Evolutionary conservation across 2,329 filamentous ascomycete species (phyloP).

Genomic region (Xylaria sp.): DNA sequence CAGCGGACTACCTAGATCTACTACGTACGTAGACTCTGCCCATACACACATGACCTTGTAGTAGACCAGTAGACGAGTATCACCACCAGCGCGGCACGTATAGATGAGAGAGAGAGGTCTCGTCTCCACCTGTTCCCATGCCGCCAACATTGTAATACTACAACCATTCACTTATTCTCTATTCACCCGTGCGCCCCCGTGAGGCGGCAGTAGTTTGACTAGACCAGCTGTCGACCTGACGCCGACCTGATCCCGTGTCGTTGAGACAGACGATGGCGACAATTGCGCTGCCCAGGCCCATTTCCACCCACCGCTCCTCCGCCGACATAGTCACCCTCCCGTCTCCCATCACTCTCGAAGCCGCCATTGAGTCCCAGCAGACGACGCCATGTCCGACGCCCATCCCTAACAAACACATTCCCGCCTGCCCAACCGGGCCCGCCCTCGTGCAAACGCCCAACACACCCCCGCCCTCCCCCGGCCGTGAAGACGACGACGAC

Average conservation of each 20-base stretch:
- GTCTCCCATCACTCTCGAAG: slow-evolving; percentile 50
- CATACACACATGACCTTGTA: neutral
- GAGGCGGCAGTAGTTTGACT: slow-evolving; percentile 2
- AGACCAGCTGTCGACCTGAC: neutral
- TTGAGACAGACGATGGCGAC: slow-evolving; percentile 56
- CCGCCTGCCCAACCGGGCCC: slow-evolving; percentile 84
- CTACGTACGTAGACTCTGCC: slow-evolving; percentile 11
- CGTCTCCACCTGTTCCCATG: slow-evolving; percentile 11
- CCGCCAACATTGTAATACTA: slow-evolving; percentile 19
- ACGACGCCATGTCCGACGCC: slow-evolving; percentile 45
- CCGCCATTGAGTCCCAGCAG: slow-evolving; percentile 43
- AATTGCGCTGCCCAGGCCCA: slow-evolving; percentile 57
- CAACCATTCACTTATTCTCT: slow-evolving; percentile 1
- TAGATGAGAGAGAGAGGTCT: slow-evolving; percentile 1
- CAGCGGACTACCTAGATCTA: no score
- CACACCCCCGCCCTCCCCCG: slow-evolving; percentile 70
- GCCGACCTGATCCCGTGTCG: slow-evolving; percentile 19
- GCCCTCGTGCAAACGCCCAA: slow-evolving; percentile 59
- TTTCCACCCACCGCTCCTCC: slow-evolving; percentile 52
- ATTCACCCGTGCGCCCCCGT: neutral
- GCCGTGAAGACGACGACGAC: slow-evolving; percentile 56
- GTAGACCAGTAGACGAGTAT: neutral
- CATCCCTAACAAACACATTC: slow-evolving; percentile 88
- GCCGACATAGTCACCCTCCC: slow-evolving; percentile 49
- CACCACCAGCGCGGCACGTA: neutral